Evolutionary conservation across 495 filamentous ascomycete genomes (phyloP).

Genomic region (Penicillium antarcticum): DNA sequence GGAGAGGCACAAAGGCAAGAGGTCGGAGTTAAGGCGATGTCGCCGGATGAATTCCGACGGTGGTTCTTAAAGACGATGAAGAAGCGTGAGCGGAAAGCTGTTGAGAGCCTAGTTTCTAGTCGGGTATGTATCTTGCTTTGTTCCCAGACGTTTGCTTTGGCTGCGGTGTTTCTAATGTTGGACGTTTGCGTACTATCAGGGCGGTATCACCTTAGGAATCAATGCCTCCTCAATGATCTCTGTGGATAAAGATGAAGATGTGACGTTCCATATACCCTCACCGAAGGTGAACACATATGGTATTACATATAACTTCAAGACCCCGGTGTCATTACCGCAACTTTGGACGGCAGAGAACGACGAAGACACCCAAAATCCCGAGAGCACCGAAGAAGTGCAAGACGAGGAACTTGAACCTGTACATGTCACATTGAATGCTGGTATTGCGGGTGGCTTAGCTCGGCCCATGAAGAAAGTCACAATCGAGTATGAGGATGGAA

Average conservation of each 20-base stretch:
- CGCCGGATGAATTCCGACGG: slow-evolving; percentile 44
- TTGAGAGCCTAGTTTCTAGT: slow-evolving; percentile 43
- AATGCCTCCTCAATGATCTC: slow-evolving; percentile 39
- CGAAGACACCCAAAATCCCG: neutral
- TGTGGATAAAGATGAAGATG: slow-evolving; percentile 29
- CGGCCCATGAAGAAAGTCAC: slow-evolving; percentile 16
- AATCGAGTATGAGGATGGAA: slow-evolving; percentile 26
- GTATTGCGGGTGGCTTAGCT: slow-evolving; percentile 29
- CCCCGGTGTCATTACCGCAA: slow-evolving; percentile 28
- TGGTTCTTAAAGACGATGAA: slow-evolving; percentile 51
- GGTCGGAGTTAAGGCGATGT: slow-evolving; percentile 43
- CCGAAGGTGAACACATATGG: slow-evolving; percentile 21
- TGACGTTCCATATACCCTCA: slow-evolving; percentile 28
- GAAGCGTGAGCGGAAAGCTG: slow-evolving; percentile 35
- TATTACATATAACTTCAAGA: slow-evolving; percentile 33
- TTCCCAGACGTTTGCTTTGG: neutral
- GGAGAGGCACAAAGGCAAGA: slow-evolving; percentile 28
- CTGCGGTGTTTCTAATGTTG: slow-evolving; percentile 5
- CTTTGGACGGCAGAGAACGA: slow-evolving; percentile 18
- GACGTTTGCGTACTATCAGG: slow-evolving; percentile 15
- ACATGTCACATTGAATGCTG: slow-evolving; percentile 31
- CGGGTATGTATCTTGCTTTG: slow-evolving; percentile 30
- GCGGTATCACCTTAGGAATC: slow-evolving; percentile 36
- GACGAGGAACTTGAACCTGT: slow-evolving; percentile 7
- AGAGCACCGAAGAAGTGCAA: slow-evolving; percentile 9